Base-by-base conservation (phyloP, 2,329 filamentous ascomycete genomes). In the Phialocephala sp. region DNA sequence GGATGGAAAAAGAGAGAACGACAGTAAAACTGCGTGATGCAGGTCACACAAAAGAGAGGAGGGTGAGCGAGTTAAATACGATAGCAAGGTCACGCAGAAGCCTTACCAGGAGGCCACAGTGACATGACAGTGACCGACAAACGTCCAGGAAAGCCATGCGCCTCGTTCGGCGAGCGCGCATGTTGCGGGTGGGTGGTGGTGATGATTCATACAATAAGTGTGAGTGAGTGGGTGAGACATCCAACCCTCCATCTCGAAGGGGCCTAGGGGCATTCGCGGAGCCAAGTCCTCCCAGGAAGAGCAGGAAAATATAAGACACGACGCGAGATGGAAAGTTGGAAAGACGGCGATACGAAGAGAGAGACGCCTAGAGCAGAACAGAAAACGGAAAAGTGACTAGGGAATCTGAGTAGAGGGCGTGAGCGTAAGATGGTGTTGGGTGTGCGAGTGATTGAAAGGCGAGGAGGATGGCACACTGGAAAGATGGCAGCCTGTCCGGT, bases 291-390 rank as follows among this genome's bases (percentile, higher is more conserved):
- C 9, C 11, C 12, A 41, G 9, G 37, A 41, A 41, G 37, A 41
- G 27, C 27, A 32, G 6, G 27, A 32, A 32, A 32, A 32, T 32
- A 32, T 32, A 32, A 41, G 37, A 43, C 41, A 18, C 41, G n/a
- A n/a, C 15, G n/a, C 15, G 12, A 43, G 37, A 32, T 5, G 3
- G 15, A 43, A 43, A 43, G 15, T 43, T 43, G 41, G 41, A 57
- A 55, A 8, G n/a, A 47, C 45, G 35, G 35, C 41, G 52, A 54
- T 77, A 97, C 93, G 1, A 47, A n/a, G n/a, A 43, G 12, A 15
- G 18, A 43, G 15, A 18, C 15, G 41, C 41, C 41, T n/a, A 50
- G 18, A 20, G 61, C 59, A 52, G 54, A 2, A 63, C 37, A 66
- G 62, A 64, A 41, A 52, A 37, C 56, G 58, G 60, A 62, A 59